These are phyloP conservation scores for Petunia secreta DNA, from an alignment of 257 asterid species.

Conservation along the genomic window DNA sequence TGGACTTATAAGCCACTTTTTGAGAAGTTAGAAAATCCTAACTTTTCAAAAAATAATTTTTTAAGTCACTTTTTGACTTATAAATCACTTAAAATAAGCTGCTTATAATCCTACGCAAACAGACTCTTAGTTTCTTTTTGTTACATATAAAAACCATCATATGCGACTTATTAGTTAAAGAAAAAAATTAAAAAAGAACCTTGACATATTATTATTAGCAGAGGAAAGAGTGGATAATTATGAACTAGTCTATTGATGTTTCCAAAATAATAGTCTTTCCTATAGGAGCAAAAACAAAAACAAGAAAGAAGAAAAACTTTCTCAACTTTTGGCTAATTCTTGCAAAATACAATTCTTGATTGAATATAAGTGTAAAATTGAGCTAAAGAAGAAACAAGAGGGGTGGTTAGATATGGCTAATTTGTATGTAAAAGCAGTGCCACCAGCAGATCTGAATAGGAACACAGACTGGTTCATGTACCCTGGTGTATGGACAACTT, in stretches of 20 bases:
- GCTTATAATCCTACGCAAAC: too few relatives aligned
- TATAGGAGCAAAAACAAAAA: background rate
- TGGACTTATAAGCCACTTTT: too few relatives aligned
- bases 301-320: background rate
- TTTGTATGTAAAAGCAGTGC: conserved; percentile 78
- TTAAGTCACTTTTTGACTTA: too few relatives aligned
- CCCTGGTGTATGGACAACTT: conserved; percentile 97
- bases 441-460: conserved; percentile 86
- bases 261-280: conserved; percentile 17
- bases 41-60: too few relatives aligned
- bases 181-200: background rate
- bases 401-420: conserved; percentile 50
- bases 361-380: conserved; percentile 15
- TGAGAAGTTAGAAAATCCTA: too few relatives aligned
- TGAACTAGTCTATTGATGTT: background rate
- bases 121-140: too few relatives aligned
- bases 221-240: conserved; percentile 11
- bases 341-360: background rate
- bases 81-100: too few relatives aligned
- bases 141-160: background rate
- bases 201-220: background rate
- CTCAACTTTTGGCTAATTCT: background rate
- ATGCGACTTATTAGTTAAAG: background rate
- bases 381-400: background rate
- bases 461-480: conserved; percentile 97